Evolutionary conservation across 352 stramenopile species (phyloP).

Genomic region (Globisporangium sylvaticum): DNA sequence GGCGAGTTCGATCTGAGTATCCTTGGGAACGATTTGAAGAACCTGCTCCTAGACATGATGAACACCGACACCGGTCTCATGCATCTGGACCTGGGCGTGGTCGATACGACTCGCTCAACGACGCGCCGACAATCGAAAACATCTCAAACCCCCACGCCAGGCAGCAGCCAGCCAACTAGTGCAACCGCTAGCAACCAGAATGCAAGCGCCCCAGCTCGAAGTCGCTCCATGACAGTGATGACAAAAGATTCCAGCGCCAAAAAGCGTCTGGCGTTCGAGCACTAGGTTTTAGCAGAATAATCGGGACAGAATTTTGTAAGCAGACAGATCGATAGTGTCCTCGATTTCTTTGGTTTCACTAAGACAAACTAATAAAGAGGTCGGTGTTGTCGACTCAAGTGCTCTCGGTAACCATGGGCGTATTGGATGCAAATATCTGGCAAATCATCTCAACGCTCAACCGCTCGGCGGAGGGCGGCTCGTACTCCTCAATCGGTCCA

Average conservation of each 20-base stretch:
- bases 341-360: neutral
- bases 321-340: neutral
- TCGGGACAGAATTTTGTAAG: neutral
- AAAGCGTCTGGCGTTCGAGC: slow-evolving; percentile 29
- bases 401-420: neutral
- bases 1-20: slow-evolving; percentile 70
- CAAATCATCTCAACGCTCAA: slow-evolving; percentile 24
- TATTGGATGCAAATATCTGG: slow-evolving; percentile 11
- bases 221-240: slow-evolving; percentile 36
- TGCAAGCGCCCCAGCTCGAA: slow-evolving; percentile 20
- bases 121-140: slow-evolving; percentile 32
- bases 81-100: slow-evolving; percentile 68
- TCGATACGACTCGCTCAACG: slow-evolving; percentile 31
- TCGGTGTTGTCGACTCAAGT: neutral
- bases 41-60: slow-evolving; percentile 73
- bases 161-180: slow-evolving; percentile 15
- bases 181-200: slow-evolving; percentile 14
- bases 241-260: slow-evolving; percentile 25
- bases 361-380: neutral
- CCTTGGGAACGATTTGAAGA: slow-evolving; percentile 71
- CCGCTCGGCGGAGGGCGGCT: slow-evolving; percentile 7
- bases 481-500: slow-evolving; percentile 28
- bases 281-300: slow-evolving; percentile 11
- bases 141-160: slow-evolving; percentile 23
- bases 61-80: slow-evolving; percentile 80